A percentile compares a stretch with the other conserved stretches of the same genome.
These are phyloP conservation scores for Leccinum olivaceopallidum DNA, from an alignment of 768 basidiomycete species.

Conservation along the genomic window DNA sequence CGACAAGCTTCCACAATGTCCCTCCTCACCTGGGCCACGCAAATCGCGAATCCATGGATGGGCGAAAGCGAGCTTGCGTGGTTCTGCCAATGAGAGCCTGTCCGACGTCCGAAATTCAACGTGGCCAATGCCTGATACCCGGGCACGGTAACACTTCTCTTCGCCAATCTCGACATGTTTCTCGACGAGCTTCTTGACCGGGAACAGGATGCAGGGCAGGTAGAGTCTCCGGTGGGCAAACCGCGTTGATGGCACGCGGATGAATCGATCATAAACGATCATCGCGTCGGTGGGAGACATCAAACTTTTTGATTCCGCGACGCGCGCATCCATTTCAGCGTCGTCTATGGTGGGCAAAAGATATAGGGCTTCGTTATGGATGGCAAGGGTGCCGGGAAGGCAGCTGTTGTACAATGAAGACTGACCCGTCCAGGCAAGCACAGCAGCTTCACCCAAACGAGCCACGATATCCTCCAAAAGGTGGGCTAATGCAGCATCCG, in stretches of 20 bases:
- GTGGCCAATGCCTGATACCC: background rate
- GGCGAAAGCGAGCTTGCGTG: too few relatives aligned
- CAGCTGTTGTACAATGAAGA: too few relatives aligned
- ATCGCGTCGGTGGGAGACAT: background rate
- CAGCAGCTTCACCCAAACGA: too few relatives aligned
- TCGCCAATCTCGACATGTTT: too few relatives aligned
- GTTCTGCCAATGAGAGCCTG: too few relatives aligned
- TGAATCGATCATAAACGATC: background rate
- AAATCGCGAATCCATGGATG: too few relatives aligned
- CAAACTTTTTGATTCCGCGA: background rate
- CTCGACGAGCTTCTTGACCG: background rate
- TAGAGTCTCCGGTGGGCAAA: constrained; percentile 4
- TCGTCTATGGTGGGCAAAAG: background rate
- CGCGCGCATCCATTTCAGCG: background rate
- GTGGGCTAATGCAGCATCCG: too few relatives aligned
- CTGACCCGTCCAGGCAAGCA: too few relatives aligned
- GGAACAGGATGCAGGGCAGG: constrained; percentile 15
- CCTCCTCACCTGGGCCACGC: too few relatives aligned
- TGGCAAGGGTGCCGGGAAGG: too few relatives aligned
- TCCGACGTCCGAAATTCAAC: constrained; percentile 1
- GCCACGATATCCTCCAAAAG: too few relatives aligned
- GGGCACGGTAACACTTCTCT: background rate
- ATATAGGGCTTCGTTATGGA: background rate
- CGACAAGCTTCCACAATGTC: too few relatives aligned
- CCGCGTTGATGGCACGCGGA: background rate